Evolutionary conservation across 371 early-diverging fungal genomes (phyloP).

Genomic region (Mucor piriformis): DNA sequence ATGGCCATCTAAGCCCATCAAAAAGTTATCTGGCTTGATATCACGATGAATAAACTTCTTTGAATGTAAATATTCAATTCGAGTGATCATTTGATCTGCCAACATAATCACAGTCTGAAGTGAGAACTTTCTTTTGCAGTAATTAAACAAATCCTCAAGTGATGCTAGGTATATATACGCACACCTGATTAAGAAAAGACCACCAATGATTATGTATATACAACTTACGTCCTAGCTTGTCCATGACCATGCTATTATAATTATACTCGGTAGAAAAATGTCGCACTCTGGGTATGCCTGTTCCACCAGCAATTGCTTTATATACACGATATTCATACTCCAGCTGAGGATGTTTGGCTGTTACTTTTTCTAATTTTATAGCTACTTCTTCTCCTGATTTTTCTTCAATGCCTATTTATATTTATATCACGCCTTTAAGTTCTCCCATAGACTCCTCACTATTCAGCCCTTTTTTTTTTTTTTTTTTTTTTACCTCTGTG

Average conservation of each 20-base stretch:
- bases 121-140: constrained; percentile 93
- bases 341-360: constrained; percentile 93
- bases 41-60: constrained; percentile 79
- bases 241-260: constrained; percentile 96
- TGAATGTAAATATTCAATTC: constrained; percentile 97
- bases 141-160: constrained; percentile 95
- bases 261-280: constrained; percentile 90
- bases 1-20: constrained; percentile 82
- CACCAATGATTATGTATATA: background rate
- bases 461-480: background rate
- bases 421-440: constrained; percentile 4
- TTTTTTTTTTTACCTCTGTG: constrained; percentile 70
- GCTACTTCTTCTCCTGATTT: constrained; percentile 94
- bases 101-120: constrained; percentile 96
- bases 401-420: constrained; percentile 71
- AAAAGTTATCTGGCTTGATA: constrained; percentile 98
- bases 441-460: background rate
- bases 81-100: constrained; percentile 94
- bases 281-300: constrained; percentile 94
- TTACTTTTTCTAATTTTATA: constrained; percentile 90
- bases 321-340: constrained; percentile 96
- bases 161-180: constrained; percentile 34
- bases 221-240: constrained; percentile 90
- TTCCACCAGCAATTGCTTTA: constrained; percentile 90
- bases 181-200: background rate